Conservation (phyloP, 2,329 filamentous ascomycete species). For the Leptographium galeiforme region DNA sequence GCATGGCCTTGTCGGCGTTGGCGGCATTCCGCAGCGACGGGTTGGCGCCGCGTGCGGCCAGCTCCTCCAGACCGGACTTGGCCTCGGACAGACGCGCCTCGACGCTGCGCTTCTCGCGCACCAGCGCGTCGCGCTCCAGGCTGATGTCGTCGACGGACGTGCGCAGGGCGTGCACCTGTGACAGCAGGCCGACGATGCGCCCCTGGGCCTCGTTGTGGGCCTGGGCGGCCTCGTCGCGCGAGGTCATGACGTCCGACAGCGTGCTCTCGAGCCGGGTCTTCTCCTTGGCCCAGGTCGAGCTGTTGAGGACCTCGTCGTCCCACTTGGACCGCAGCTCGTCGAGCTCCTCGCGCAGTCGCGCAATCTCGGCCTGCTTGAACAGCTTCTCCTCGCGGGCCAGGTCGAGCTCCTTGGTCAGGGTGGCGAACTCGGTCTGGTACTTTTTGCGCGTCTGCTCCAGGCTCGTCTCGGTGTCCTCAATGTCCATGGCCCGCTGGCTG, state of each 20-base stretch:
- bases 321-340: slow-evolving; percentile 92
- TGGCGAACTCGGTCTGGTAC: slow-evolving; percentile 86
- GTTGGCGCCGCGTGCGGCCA: slow-evolving; percentile 70
- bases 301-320: slow-evolving; percentile 96
- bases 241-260: slow-evolving; percentile 74
- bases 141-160: slow-evolving; percentile 75
- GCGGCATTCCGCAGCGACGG: slow-evolving; percentile 84
- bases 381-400: slow-evolving; percentile 79
- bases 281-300: slow-evolving; percentile 96
- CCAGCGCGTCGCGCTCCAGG: slow-evolving; percentile 69
- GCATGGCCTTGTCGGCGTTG: slow-evolving; percentile 60
- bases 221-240: slow-evolving; percentile 83
- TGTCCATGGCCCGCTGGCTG: slow-evolving; percentile 85
- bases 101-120: slow-evolving; percentile 80
- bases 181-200: slow-evolving; percentile 80
- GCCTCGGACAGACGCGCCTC: slow-evolving; percentile 79
- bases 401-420: slow-evolving; percentile 82
- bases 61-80: slow-evolving; percentile 74
- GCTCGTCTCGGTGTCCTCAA: slow-evolving; percentile 90
- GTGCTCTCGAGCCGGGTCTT: slow-evolving; percentile 85
- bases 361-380: slow-evolving; percentile 77
- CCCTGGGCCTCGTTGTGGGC: slow-evolving; percentile 92
- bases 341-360: slow-evolving; percentile 83
- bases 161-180: slow-evolving; percentile 75
- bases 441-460: slow-evolving; percentile 97